Evolutionary conservation across 2,329 filamentous ascomycete species (phyloP).

Genomic region (Clathrospora elynae): DNA sequence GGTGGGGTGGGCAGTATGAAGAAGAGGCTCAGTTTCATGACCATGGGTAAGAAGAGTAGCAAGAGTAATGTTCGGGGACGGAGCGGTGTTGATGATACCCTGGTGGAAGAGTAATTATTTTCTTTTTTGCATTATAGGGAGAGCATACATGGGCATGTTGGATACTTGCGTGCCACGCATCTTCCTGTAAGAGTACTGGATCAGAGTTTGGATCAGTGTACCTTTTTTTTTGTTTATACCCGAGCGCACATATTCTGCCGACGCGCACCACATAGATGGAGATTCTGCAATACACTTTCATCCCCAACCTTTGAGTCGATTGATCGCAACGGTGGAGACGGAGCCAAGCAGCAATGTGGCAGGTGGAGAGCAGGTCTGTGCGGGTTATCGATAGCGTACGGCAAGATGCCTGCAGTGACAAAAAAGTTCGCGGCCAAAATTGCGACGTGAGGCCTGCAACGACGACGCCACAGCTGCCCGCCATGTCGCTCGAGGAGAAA

Average conservation of each 20-base stretch:
- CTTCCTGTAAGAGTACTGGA: slow-evolving; percentile 9
- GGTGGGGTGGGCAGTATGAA: slow-evolving; percentile 63
- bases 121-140: too few species aligned
- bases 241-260: slow-evolving; percentile 1
- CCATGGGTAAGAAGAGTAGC: slow-evolving; percentile 71
- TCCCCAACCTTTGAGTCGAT: too few species aligned
- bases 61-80: slow-evolving; percentile 55
- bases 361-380: slow-evolving; percentile 8
- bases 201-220: too few species aligned
- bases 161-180: slow-evolving; percentile 5
- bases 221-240: slow-evolving; percentile 22
- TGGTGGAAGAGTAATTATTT: slow-evolving; percentile 40
- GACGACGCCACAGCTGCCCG: slow-evolving; percentile 28
- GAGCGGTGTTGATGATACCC: slow-evolving; percentile 36
- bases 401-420: slow-evolving; percentile 17
- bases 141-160: slow-evolving; percentile 10
- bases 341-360: not conserved
- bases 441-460: slow-evolving; percentile 8
- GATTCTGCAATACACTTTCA: slow-evolving; percentile 7
- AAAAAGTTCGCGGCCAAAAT: slow-evolving; percentile 25
- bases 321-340: too few species aligned
- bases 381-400: slow-evolving; percentile 23
- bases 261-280: slow-evolving; percentile 7
- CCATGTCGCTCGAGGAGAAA: slow-evolving; percentile 78
- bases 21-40: slow-evolving; percentile 79